Evolutionary conservation across 176 grass and related monocot genomes (phyloP).

Genomic region (Eleusine coracana): DNA sequence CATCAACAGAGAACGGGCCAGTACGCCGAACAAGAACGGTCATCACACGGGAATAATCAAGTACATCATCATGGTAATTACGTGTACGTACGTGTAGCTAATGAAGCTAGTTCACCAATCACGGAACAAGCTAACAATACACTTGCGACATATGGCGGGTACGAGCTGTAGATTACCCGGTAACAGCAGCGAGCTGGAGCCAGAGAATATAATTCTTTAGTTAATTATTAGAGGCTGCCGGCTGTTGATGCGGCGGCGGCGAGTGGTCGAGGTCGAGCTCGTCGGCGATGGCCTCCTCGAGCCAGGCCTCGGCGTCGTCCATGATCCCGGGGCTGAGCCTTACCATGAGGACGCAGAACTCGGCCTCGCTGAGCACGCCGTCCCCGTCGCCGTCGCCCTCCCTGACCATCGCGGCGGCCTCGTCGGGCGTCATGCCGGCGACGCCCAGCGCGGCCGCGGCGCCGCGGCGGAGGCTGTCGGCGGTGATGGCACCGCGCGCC

Average conservation of each 20-base stretch:
- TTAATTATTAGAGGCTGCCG: background rate
- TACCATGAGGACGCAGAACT: slow-evolving; percentile 94
- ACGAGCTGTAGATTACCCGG: no score
- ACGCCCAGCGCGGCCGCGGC: slow-evolving; percentile 51
- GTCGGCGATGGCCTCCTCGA: slow-evolving; percentile 58
- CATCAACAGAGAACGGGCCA: no score
- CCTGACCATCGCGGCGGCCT: slow-evolving; percentile 68
- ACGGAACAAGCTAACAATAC: no score
- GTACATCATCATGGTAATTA: no score
- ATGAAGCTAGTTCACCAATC: no score
- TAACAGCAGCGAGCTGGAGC: no score
- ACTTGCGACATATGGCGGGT: no score
- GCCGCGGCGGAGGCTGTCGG: slow-evolving; percentile 58
- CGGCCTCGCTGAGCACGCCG: slow-evolving; percentile 67
- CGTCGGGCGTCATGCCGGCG: slow-evolving; percentile 52
- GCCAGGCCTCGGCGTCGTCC: slow-evolving; percentile 54
- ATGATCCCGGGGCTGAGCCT: slow-evolving; percentile 78
- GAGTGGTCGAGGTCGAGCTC: background rate
- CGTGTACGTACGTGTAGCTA: no score
- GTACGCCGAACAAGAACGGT: no score
- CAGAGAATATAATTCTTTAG: no score
- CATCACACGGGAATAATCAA: no score
- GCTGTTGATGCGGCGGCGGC: background rate
- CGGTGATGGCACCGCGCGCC: slow-evolving; percentile 61
- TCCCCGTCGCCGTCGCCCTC: slow-evolving; percentile 83